Base-by-base conservation (phyloP, 176 grass and related monocot genomes). In the Paspalum vaginatum region DNA sequence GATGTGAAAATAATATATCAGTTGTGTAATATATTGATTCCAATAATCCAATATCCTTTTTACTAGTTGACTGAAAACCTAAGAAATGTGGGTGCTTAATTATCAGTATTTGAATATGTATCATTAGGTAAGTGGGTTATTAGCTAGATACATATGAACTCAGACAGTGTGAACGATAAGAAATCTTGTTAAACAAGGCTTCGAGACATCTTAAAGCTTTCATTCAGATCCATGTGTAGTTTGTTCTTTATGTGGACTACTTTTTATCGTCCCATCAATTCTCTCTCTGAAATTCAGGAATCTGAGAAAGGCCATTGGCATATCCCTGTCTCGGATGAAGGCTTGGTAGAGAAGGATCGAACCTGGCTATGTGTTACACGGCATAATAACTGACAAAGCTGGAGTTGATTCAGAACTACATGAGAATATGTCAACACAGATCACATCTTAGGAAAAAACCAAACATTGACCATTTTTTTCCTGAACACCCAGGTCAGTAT, bases 251-350 rank as follows among this genome's bases (percentile, higher is more conserved):
- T 51, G n/a, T 64, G 6, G 18, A 48, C 2, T 16, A 13, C 52
- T 60, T 67, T 25, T 79, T 48, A 25, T 69, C 62, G 32, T 64
- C 75, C 32, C 42, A 47, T 20, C 11, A 65, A 6, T 63, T 85
- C n/a, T 67, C n/a, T 67, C 2, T 77, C n/a, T 68, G 69, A 90
- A 81, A 59, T 59, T 66, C 70, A 90, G 85, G 85, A 93, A 85
- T 90, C 85, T 47, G 75, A 83, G 70, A 88, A 85, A 84, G 91
- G 91, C n/a, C 85, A 93, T 44, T 93, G 85, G 88, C 91, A 93
- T 83, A 86, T 93, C 72, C 91, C 85, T 55, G 50, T 93, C 69
- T 72, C 44, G 5, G n/a, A 53, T 39, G 82, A 82, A 83, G 44
- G 61, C 45, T 78, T 72, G 46, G 56, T 73, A 68, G 88, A 90